Percentiles rank a stretch among this genome's conserved stretches.
These are phyloP conservation scores for Sclerotinia spermophila DNA, from an alignment of 2,329 filamentous ascomycete genomes.

Conservation along the genomic window DNA sequence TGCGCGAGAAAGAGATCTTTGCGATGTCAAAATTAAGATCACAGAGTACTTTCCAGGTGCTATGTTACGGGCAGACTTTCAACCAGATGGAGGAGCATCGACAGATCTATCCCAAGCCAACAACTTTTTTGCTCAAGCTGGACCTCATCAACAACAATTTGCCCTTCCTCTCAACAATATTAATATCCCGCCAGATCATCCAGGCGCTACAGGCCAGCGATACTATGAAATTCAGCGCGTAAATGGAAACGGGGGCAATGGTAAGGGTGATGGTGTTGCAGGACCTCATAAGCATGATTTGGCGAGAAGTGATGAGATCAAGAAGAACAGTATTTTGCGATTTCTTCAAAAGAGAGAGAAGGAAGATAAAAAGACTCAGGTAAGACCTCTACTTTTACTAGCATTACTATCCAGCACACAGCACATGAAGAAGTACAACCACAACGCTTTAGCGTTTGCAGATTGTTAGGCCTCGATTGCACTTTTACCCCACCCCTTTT, in stretches of 20 bases:
- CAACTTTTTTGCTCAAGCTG: slow-evolving; percentile 35
- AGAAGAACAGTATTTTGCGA: slow-evolving; percentile 74
- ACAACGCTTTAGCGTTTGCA: neutral
- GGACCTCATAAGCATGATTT: slow-evolving; percentile 73
- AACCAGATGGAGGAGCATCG: slow-evolving; percentile 32
- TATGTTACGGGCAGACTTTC: slow-evolving; percentile 36
- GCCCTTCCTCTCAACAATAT: slow-evolving; percentile 43
- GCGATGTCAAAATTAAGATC: slow-evolving; percentile 83
- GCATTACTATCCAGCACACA: neutral
- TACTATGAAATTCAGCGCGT: slow-evolving; percentile 75
- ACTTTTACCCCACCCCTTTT: neutral
- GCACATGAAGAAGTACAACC: neutral
- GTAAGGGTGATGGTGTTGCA: slow-evolving; percentile 64
- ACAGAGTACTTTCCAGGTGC: slow-evolving; percentile 69
- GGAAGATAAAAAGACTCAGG: slow-evolving; percentile 58
- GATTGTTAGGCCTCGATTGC: neutral
- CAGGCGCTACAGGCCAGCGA: slow-evolving; percentile 48
- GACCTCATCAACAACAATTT: slow-evolving; percentile 38
- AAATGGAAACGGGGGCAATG: slow-evolving; percentile 72
- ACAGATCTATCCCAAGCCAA: slow-evolving; percentile 28
- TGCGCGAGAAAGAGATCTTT: slow-evolving; percentile 73
- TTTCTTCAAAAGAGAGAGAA: slow-evolving; percentile 61
- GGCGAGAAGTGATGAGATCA: slow-evolving; percentile 71
- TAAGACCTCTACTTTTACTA: slow-evolving; percentile 39
- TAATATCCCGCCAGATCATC: slow-evolving; percentile 43